A percentile compares a stretch with the other conserved stretches of the same genome.
Conservation (phyloP, 2,329 filamentous ascomycete genomes). For the Fusarium vanettenii region DNA sequence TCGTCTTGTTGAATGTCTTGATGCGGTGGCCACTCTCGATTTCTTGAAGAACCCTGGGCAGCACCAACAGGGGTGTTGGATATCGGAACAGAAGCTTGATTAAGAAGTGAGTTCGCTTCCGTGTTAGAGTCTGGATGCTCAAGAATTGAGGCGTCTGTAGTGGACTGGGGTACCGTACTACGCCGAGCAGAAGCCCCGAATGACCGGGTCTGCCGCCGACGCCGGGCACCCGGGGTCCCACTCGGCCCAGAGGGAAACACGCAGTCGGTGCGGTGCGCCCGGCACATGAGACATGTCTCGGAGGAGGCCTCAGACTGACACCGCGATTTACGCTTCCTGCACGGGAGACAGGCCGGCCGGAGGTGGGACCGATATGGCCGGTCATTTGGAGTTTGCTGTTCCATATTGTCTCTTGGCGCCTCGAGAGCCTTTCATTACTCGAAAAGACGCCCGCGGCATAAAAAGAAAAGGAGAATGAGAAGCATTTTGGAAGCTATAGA, state of each 20-base stretch:
- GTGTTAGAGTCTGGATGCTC: neutral
- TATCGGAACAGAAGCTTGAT: neutral
- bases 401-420: conserved; percentile 4
- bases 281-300: conserved; percentile 67
- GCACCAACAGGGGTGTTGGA: neutral
- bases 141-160: neutral
- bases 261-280: conserved; percentile 67
- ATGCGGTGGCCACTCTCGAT: neutral
- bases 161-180: neutral
- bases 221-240: conserved; percentile 27
- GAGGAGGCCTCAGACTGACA: conserved; percentile 68
- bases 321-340: conserved; percentile 69
- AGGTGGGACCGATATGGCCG: conserved; percentile 72
- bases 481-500: neutral
- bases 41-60: neutral
- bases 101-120: neutral
- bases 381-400: conserved; percentile 22
- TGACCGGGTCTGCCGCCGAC: conserved; percentile 19
- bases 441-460: neutral
- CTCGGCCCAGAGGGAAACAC: conserved; percentile 57
- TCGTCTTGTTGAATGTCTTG: conserved; percentile 31
- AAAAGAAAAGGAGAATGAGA: neutral
- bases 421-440: neutral
- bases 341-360: conserved; percentile 69
- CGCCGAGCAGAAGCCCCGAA: conserved; percentile 1